phyloP scores from a whole-genome alignment of 805 yeast genomes.

The Lachancea nothofagi region DNA sequence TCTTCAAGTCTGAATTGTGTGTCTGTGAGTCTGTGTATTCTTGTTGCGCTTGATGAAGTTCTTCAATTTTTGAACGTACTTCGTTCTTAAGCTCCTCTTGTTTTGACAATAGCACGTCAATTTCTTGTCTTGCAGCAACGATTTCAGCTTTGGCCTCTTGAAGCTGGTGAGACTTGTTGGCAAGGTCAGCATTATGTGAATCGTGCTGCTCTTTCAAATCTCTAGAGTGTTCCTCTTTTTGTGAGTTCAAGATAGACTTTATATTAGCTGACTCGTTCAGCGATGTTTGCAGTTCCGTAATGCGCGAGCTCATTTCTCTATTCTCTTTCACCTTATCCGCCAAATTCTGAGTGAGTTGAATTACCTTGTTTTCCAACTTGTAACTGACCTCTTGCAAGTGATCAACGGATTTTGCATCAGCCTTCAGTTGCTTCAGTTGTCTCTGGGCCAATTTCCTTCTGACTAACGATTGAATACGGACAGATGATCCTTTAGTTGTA shows the following conservation, averaged over 20 bases:
- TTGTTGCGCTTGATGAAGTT: slow-evolving; percentile 54
- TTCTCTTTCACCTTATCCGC: slow-evolving; percentile 78
- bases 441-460: slow-evolving; percentile 71
- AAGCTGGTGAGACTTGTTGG: slow-evolving; percentile 50
- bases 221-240: slow-evolving; percentile 49
- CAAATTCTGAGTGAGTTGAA: slow-evolving; percentile 82
- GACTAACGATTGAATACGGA: slow-evolving; percentile 68
- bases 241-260: slow-evolving; percentile 48
- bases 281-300: slow-evolving; percentile 44
- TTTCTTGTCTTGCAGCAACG: slow-evolving; percentile 50
- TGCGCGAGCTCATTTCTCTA: slow-evolving; percentile 59
- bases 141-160: slow-evolving; percentile 49
- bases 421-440: slow-evolving; percentile 58
- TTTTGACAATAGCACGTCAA: slow-evolving; percentile 53
- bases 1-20: slow-evolving; percentile 60
- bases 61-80: slow-evolving; percentile 54
- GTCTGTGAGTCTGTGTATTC: slow-evolving; percentile 54
- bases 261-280: slow-evolving; percentile 51
- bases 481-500: slow-evolving; percentile 47
- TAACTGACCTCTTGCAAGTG: slow-evolving; percentile 89
- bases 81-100: slow-evolving; percentile 62
- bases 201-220: slow-evolving; percentile 40
- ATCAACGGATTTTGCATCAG: slow-evolving; percentile 89
- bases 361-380: slow-evolving; percentile 93
- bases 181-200: slow-evolving; percentile 46